Percentiles rank a stretch among this genome's conserved stretches.
Conservation (phyloP, 306 rosid species). For the Pyrus pyrifolia region DNA sequence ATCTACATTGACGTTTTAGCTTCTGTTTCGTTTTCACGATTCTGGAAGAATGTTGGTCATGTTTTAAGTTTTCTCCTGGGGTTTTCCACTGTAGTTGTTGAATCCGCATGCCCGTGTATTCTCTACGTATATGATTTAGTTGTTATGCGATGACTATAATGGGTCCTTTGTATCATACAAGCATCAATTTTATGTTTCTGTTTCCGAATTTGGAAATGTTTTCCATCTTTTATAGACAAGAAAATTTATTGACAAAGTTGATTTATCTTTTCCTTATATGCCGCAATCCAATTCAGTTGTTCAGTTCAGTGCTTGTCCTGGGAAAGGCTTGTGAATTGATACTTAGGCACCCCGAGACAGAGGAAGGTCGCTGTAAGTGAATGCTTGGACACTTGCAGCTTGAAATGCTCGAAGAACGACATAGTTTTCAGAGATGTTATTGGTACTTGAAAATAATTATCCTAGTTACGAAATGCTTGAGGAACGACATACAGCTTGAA, state of each 20-base stretch:
- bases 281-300: not conserved
- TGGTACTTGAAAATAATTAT: too few species aligned
- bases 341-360: not conserved
- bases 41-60: conserved; percentile 5
- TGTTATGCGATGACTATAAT: conserved; percentile 1
- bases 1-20: conserved; percentile 28
- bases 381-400: not conserved
- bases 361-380: not conserved
- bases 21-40: conserved; percentile 1
- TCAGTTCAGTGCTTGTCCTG: not conserved
- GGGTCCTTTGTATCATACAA: conserved; percentile 4
- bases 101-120: not conserved
- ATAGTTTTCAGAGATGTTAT: too few species aligned
- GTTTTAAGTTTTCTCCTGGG: conserved; percentile 10
- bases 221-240: not conserved
- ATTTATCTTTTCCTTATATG: not conserved
- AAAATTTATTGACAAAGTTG: not conserved
- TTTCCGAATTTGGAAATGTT: not conserved
- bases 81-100: not conserved
- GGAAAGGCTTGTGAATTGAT: not conserved
- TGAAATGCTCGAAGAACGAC: too few species aligned
- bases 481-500: too few species aligned
- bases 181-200: conserved; percentile 4
- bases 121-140: not conserved
- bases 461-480: too few species aligned